These are phyloP conservation scores for Hypoxylon sp. DNA, from an alignment of 2,329 filamentous ascomycete species.

Conservation along the genomic window DNA sequence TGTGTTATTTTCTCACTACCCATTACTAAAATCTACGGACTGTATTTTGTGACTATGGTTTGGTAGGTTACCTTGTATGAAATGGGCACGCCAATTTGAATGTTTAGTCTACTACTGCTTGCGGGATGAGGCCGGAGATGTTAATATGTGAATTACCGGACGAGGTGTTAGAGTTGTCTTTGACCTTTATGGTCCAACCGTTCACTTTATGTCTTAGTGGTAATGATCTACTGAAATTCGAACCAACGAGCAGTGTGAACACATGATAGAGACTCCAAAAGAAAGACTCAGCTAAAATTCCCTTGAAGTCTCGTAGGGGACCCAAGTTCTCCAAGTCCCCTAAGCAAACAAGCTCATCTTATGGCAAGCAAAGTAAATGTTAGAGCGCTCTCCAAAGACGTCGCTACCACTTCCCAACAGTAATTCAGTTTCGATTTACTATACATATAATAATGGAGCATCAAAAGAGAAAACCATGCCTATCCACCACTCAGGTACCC, in stretches of 20 bases:
- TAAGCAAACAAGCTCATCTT: background rate
- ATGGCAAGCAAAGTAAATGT: background rate
- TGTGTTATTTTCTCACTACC: background rate
- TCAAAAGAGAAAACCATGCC: background rate
- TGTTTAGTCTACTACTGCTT: background rate
- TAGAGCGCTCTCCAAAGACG: background rate
- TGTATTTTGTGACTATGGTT: background rate
- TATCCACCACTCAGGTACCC: background rate
- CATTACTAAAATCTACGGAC: background rate
- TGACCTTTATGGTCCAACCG: background rate
- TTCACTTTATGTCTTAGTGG: background rate
- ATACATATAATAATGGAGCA: background rate
- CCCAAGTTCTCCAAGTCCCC: too few species aligned
- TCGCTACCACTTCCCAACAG: background rate
- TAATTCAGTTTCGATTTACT: background rate
- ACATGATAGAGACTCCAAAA: background rate
- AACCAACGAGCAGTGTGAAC: background rate
- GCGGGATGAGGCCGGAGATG: background rate
- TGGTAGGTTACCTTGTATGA: background rate
- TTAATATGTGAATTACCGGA: background rate
- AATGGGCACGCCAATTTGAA: background rate
- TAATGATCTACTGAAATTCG: background rate
- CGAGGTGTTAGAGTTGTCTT: background rate
- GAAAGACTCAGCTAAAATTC: background rate
- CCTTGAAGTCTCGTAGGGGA: background rate